These are phyloP conservation scores for Lizanozyma gosingica DNA, from an alignment of 1,139 yeast genomes.

Conservation along the genomic window DNA sequence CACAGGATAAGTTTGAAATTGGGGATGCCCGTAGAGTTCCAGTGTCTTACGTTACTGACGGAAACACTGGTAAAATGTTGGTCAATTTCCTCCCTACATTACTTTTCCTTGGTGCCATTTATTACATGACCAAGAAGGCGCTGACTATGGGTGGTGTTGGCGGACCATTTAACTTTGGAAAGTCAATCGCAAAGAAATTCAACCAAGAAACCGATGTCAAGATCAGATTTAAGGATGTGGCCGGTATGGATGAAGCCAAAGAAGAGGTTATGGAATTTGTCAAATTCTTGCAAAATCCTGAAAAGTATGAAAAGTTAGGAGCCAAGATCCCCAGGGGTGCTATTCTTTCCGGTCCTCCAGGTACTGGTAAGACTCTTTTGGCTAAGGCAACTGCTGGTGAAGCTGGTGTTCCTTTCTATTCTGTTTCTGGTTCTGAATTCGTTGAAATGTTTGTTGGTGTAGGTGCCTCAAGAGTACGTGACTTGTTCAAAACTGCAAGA, in stretches of 20 bases:
- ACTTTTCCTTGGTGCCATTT: constrained; percentile 76
- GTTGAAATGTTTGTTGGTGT: constrained; percentile 99
- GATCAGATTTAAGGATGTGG: constrained; percentile 85
- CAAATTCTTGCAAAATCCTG: constrained; percentile 80
- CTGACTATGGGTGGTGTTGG: constrained; percentile 48
- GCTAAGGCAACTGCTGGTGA: constrained; percentile 99
- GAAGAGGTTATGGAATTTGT: constrained; percentile 98
- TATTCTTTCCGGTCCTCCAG: constrained; percentile 96
- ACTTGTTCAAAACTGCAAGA: constrained; percentile 84
- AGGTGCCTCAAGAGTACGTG: constrained; percentile 96
- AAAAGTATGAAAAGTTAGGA: constrained; percentile 81
- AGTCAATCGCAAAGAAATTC: constrained; percentile 82
- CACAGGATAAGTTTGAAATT: constrained; percentile 62
- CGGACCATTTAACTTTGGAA: constrained; percentile 69
- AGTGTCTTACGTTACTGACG: constrained; percentile 67
- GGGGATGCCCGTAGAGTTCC: constrained; percentile 67
- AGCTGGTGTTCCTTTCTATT: constrained; percentile 91
- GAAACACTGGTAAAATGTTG: constrained; percentile 52
- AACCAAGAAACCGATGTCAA: constrained; percentile 89
- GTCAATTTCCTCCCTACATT: constrained; percentile 80
- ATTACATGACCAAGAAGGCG: constrained; percentile 57
- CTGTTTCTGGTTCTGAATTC: constrained; percentile 97
- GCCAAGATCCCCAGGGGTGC: constrained; percentile 99
- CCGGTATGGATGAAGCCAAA: constrained; percentile 97
- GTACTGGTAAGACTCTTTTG: constrained; percentile 94